These are phyloP conservation scores for Xylariaceae sp. DNA, from an alignment of 2,329 filamentous ascomycete genomes.

Conservation along the genomic window DNA sequence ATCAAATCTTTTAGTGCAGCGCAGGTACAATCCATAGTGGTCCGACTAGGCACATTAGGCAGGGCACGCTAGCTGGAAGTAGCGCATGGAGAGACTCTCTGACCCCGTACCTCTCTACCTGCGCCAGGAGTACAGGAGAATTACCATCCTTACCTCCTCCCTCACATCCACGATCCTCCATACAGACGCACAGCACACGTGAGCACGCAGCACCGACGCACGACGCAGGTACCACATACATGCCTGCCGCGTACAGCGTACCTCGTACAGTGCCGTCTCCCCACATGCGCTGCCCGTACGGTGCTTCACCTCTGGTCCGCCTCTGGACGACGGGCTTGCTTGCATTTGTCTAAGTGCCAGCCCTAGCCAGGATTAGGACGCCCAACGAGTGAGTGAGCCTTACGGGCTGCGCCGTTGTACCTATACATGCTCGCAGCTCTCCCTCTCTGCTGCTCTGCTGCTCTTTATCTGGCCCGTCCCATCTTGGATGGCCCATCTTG, in stretches of 20 bases:
- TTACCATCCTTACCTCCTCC: not conserved
- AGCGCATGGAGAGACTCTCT: not conserved
- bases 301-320: too few relatives aligned
- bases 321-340: too few relatives aligned
- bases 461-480: too few relatives aligned
- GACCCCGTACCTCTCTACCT: not conserved
- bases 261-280: not conserved
- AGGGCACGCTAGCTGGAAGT: not conserved
- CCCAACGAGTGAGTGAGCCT: conserved; percentile 3
- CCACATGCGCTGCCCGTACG: too few relatives aligned
- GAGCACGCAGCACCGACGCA: not conserved
- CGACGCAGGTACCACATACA: not conserved
- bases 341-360: not conserved
- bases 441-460: not conserved
- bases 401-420: not conserved
- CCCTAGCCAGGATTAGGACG: not conserved
- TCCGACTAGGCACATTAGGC: not conserved
- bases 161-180: not conserved
- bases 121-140: not conserved
- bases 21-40: not conserved
- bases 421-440: not conserved
- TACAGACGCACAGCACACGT: not conserved
- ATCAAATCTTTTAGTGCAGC: not conserved
- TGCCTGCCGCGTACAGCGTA: not conserved
- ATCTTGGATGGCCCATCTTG: too few relatives aligned